A percentile compares a stretch with the other conserved stretches of the same genome.
These are phyloP conservation scores for Mycena citricolor DNA, from an alignment of 1,284 basidiomycete species.

Conservation along the genomic window DNA sequence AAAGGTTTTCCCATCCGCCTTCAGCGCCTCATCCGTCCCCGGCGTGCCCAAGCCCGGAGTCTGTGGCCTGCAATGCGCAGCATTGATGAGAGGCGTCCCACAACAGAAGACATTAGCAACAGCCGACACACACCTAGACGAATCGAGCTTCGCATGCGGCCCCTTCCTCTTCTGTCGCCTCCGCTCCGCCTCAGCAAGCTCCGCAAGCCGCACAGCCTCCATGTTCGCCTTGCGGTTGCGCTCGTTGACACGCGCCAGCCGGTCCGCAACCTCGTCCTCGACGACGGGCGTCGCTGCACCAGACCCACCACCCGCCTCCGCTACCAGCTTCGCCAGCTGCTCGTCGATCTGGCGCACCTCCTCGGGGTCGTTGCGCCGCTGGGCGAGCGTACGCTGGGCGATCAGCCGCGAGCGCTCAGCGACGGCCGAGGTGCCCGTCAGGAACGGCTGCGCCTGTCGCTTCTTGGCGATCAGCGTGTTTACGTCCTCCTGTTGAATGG, in stretches of 20 bases:
- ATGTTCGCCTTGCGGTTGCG: constrained; percentile 81
- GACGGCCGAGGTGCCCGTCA: constrained; percentile 41
- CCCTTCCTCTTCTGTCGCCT: constrained; percentile 66
- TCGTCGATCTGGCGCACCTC: constrained; percentile 62
- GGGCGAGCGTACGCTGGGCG: constrained; percentile 68
- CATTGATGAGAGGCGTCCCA: constrained; percentile 2
- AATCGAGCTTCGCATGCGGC: constrained; percentile 39
- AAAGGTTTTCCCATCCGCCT: constrained; percentile 44
- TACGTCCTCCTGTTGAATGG: constrained; percentile 58
- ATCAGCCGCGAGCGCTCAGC: constrained; percentile 63
- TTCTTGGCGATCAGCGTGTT: constrained; percentile 71
- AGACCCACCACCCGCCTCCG: not conserved
- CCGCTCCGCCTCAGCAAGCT: constrained; percentile 64
- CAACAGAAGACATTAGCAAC: constrained; percentile 22
- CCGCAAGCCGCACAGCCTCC: constrained; percentile 77
- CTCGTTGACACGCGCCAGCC: constrained; percentile 82
- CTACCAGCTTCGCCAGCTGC: constrained; percentile 44
- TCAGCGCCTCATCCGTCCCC: constrained; percentile 23
- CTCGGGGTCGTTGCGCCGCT: constrained; percentile 63
- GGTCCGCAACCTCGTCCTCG: constrained; percentile 45
- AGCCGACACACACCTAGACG: constrained; percentile 50
- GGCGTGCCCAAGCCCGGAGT: constrained; percentile 43
- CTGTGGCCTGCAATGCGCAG: constrained; percentile 40
- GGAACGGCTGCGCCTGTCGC: constrained; percentile 45
- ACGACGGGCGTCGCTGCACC: no score